Evolutionary conservation across 345 rosid species (phyloP).

Genomic region (Balakata baccata): DNA sequence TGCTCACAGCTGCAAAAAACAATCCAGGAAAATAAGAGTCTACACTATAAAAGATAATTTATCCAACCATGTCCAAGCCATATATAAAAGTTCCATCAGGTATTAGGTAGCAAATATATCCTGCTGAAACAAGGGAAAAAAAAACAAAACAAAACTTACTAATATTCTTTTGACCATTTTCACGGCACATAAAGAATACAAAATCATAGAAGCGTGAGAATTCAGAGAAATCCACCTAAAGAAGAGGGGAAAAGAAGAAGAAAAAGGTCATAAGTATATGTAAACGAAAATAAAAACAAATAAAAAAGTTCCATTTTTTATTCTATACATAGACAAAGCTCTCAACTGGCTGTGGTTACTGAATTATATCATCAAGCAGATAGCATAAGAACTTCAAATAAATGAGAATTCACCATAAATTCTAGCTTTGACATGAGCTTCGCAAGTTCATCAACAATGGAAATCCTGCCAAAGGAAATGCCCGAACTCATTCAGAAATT

Average conservation of each 20-base stretch:
- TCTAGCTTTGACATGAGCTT: conserved; percentile 69
- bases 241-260: background rate
- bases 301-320: background rate
- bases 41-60: conserved; percentile 4
- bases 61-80: background rate
- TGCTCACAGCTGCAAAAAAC: conserved; percentile 63
- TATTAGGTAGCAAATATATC: background rate
- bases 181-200: conserved; percentile 92
- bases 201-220: conserved; percentile 84
- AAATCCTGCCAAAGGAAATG: conserved; percentile 43
- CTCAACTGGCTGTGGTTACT: no score
- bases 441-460: conserved; percentile 62
- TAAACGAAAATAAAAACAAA: conserved; percentile 36
- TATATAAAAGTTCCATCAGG: background rate
- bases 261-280: conserved; percentile 7
- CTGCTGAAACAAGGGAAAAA: background rate
- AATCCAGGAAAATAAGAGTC: conserved; percentile 7
- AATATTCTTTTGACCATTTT: conserved; percentile 88
- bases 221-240: conserved; percentile 67
- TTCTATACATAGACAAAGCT: background rate
- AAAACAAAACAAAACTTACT: conserved; percentile 57
- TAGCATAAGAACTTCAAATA: conserved; percentile 12
- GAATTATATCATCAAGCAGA: background rate
- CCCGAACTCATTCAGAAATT: conserved; percentile 9
- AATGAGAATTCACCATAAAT: conserved; percentile 52